Base-by-base conservation (phyloP, 2,329 filamentous ascomycete species). In the Nigrospora osmanthi region DNA sequence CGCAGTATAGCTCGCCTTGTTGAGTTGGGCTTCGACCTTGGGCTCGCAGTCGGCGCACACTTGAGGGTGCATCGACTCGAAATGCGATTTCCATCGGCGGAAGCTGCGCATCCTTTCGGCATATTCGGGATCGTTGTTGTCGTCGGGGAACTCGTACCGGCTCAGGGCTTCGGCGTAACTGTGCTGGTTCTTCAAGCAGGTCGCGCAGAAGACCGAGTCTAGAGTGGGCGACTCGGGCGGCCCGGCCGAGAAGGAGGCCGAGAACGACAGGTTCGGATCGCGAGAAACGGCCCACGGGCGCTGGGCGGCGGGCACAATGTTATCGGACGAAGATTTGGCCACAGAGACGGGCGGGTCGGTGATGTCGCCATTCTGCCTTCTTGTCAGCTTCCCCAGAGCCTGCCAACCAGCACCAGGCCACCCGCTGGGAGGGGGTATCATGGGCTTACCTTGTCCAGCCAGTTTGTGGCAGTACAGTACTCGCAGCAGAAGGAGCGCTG, bases 141-240 rank as follows among this genome's bases (percentile, higher is more conserved):
- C 77, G 32, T 75, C 73, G 11, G 81, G 79, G 46, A 85, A 83
- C 2, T 94, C 76, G 63, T 94, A 97, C 47, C 91, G 83, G 4
- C 88, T 84, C 35, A 97, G 72, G 0, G 81, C 81, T 37, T 82
- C 76, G 32, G 82, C 85, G 53, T 90, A 81, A 7, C 96, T 72
- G 45, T 87, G 82, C 62, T 98, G 93, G 62, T 98, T 97, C 62
- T 89, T 88, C 42, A 90, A 69, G 58, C 93, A 98, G 45, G 76
- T 85, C 40, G 76, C 67, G 73, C 93, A 98, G 58, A 80, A 85
- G 49, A 75, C 68, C 43, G 55, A 59, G 45, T 68, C 61, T 23
- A 59, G 52, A 4, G 57, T 47, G 32, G 48, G 51, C 50, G 51
- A 59, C 54, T 56, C 58, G 51, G 53, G 65, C 46, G 62, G 55